A percentile compares a stretch with the other conserved stretches of the same genome.
Evolutionary conservation across 2,329 filamentous ascomycete species (phyloP).

Genomic region (Laburnicola sp.): DNA sequence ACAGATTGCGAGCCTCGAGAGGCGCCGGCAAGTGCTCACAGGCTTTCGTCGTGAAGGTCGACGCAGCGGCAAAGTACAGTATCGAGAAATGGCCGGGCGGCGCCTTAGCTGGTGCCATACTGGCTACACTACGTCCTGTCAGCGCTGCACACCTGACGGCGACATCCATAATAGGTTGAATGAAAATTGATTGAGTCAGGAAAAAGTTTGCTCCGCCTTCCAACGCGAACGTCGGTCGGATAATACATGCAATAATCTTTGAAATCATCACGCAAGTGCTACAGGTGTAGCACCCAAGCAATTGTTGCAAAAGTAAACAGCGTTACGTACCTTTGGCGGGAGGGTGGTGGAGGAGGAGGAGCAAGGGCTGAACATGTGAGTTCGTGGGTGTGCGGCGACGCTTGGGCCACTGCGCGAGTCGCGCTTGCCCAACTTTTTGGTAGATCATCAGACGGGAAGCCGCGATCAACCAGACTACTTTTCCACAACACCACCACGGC

Average conservation of each 20-base stretch:
- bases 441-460: neutral
- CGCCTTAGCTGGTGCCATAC: slow-evolving; percentile 51
- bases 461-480: neutral
- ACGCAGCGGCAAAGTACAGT: slow-evolving; percentile 79
- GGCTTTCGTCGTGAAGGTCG: slow-evolving; percentile 69
- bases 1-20: slow-evolving; percentile 64
- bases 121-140: slow-evolving; percentile 17
- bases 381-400: slow-evolving; percentile 20
- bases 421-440: slow-evolving; percentile 10
- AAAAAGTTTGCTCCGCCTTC: slow-evolving; percentile 38
- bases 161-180: neutral
- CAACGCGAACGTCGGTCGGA: slow-evolving; percentile 43
- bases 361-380: slow-evolving; percentile 20
- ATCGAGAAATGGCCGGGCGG: slow-evolving; percentile 72
- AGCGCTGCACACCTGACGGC: slow-evolving; percentile 10
- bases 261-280: slow-evolving; percentile 40
- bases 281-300: neutral
- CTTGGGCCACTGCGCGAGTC: slow-evolving; percentile 15
- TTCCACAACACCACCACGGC: neutral
- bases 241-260: slow-evolving; percentile 55
- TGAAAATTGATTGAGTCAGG: slow-evolving; percentile 31
- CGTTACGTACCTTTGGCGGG: slow-evolving; percentile 23
- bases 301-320: neutral
- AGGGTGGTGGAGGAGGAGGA: slow-evolving; percentile 15
- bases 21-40: slow-evolving; percentile 69